A percentile compares a stretch with the other conserved stretches of the same genome.
phyloP scores from a whole-genome alignment of 768 basidiomycete species.

The Rhodosporidiobolus odoratus region DNA sequence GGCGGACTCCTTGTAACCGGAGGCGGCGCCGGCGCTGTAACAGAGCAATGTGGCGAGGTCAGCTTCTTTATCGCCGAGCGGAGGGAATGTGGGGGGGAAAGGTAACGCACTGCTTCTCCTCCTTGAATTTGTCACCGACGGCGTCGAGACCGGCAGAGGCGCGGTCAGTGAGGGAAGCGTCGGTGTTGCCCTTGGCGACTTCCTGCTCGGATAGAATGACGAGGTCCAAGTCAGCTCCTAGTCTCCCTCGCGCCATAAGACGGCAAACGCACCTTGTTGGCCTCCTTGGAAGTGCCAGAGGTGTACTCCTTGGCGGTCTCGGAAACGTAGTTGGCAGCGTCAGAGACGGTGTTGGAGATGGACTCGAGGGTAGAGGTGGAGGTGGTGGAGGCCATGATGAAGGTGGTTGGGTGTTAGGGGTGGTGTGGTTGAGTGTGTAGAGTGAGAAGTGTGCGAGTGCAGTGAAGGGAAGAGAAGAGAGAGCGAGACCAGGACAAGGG shows the following conservation, averaged over 20 bases:
- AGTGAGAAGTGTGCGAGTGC: neutral
- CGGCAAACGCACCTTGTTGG: slow-evolving; percentile 22
- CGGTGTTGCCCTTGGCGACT: slow-evolving; percentile 32
- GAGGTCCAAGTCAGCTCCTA: neutral
- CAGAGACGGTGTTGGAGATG: slow-evolving; percentile 27
- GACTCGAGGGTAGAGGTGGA: slow-evolving; percentile 22
- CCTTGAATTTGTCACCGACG: slow-evolving; percentile 27
- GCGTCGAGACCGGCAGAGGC: slow-evolving; percentile 25
- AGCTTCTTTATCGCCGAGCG: neutral
- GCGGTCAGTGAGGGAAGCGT: slow-evolving; percentile 27
- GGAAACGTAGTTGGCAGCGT: slow-evolving; percentile 26
- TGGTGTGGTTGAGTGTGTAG: neutral
- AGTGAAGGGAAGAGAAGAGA: slow-evolving; percentile 8
- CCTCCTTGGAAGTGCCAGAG: slow-evolving; percentile 22
- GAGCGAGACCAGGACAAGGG: neutral
- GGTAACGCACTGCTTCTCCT: slow-evolving; percentile 4
- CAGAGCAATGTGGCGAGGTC: neutral
- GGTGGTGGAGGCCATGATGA: slow-evolving; percentile 23
- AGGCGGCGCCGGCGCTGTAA: slow-evolving; percentile 7
- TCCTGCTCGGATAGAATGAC: slow-evolving; percentile 6
- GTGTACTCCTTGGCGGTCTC: slow-evolving; percentile 11
- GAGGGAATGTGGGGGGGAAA: neutral
- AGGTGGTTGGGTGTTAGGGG: neutral
- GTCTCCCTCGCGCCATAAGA: neutral
- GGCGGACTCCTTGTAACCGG: slow-evolving; percentile 16